phyloP scores from a whole-genome alignment of 2,329 filamentous ascomycete genomes.

The Alternaria angustiovoidea region DNA sequence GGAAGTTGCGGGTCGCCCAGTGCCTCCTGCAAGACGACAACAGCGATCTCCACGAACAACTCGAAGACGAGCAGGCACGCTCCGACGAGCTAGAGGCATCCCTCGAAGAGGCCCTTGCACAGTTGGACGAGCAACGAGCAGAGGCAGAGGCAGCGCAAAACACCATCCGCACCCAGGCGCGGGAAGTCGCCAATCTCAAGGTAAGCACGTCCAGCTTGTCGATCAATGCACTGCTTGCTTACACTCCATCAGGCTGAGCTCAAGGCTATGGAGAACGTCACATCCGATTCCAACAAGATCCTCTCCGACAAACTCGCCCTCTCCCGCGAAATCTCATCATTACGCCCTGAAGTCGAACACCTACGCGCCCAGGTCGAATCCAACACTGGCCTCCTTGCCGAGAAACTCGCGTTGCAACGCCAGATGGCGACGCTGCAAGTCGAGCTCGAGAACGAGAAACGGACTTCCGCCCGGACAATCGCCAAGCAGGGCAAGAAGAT shows the following conservation, averaged over 20 bases:
- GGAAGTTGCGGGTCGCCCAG: constrained; percentile 71
- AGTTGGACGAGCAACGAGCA: constrained; percentile 58
- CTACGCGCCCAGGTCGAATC: constrained; percentile 65
- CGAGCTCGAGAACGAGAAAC: constrained; percentile 82
- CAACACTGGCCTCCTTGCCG: constrained; percentile 74
- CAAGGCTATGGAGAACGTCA: constrained; percentile 70
- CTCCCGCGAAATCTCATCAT: constrained; percentile 64
- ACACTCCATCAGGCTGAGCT: constrained; percentile 69
- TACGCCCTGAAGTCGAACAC: constrained; percentile 70
- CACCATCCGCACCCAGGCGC: constrained; percentile 60
- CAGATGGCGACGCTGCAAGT: constrained; percentile 80
- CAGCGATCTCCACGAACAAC: constrained; percentile 69
- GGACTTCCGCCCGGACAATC: constrained; percentile 67
- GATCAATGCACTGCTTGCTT: constrained; percentile 32
- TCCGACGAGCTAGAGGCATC: constrained; percentile 64
- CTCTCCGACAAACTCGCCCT: constrained; percentile 71
- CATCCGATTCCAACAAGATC: constrained; percentile 74
- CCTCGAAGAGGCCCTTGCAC: constrained; percentile 57
- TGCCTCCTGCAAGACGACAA: constrained; percentile 78
- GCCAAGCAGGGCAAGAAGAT: constrained; percentile 60
- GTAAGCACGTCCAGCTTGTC: constrained; percentile 58
- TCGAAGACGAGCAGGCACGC: constrained; percentile 67
- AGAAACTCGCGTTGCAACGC: constrained; percentile 81
- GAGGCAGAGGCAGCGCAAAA: constrained; percentile 56
- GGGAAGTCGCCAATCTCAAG: constrained; percentile 65